Evolutionary conservation across 495 filamentous ascomycete species (phyloP).

Genomic region (Aspergillus heteromorphus): DNA sequence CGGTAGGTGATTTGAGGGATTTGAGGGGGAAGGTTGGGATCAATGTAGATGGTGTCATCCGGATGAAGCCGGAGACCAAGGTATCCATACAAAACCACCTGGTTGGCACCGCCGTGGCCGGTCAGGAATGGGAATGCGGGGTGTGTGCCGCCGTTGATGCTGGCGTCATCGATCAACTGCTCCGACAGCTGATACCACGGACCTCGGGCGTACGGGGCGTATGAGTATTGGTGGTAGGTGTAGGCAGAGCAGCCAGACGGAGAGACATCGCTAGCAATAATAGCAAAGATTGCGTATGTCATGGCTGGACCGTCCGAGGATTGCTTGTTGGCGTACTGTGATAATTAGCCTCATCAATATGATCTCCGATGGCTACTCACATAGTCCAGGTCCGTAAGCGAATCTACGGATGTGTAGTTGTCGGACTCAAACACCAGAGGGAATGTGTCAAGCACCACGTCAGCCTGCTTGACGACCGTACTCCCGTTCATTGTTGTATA

Average conservation of each 20-base stretch:
- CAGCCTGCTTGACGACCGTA: constrained; percentile 60
- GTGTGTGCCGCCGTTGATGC: constrained; percentile 60
- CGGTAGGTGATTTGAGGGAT: constrained; percentile 58
- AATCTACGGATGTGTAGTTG: constrained; percentile 47
- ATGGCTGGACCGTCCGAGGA: constrained; percentile 59
- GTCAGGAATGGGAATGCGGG: constrained; percentile 66
- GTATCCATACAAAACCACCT: constrained; percentile 57
- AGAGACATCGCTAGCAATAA: constrained; percentile 54
- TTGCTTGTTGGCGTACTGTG: constrained; percentile 56
- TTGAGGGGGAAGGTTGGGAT: constrained; percentile 57
- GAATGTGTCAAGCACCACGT: constrained; percentile 57
- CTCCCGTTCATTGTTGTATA: constrained; percentile 63
- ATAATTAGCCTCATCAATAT: not conserved
- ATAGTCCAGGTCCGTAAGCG: constrained; percentile 55
- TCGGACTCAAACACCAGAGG: constrained; percentile 46
- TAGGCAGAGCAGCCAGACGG: constrained; percentile 58
- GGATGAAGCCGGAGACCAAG: constrained; percentile 52
- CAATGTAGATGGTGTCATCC: constrained; percentile 48
- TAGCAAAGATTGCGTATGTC: constrained; percentile 62
- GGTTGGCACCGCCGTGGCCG: constrained; percentile 59
- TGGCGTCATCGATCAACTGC: constrained; percentile 62
- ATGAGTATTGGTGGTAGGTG: constrained; percentile 59
- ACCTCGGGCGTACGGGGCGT: constrained; percentile 45
- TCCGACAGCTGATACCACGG: constrained; percentile 58
- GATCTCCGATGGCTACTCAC: constrained; percentile 19